These are phyloP conservation scores for Kuraishia hungarica DNA, from an alignment of 805 yeast species.

Conservation along the genomic window DNA sequence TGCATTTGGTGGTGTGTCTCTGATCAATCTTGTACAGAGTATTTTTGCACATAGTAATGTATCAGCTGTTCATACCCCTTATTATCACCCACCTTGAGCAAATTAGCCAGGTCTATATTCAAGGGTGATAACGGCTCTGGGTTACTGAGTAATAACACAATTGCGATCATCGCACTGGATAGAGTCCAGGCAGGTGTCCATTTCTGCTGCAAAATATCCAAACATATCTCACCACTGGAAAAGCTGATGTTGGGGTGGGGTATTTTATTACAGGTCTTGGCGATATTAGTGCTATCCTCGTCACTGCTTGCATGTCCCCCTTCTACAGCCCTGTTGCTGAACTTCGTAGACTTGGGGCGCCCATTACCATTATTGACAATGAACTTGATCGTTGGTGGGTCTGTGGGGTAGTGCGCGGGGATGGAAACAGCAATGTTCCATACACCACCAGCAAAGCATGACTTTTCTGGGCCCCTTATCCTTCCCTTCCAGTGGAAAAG, in stretches of 20 bases:
- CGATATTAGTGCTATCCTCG: neutral
- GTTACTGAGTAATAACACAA: conserved; percentile 45
- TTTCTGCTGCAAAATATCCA: conserved; percentile 48
- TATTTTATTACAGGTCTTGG: conserved; percentile 15
- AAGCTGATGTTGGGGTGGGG: conserved; percentile 44
- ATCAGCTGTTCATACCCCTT: conserved; percentile 33
- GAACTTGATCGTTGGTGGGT: conserved; percentile 51
- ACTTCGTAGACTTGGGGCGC: neutral
- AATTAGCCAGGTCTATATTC: conserved; percentile 60
- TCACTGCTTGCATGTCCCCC: neutral
- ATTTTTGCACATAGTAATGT: conserved; percentile 25
- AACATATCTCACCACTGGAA: conserved; percentile 60
- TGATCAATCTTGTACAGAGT: conserved; percentile 6
- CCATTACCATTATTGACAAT: conserved; percentile 6
- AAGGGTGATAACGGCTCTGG: conserved; percentile 71
- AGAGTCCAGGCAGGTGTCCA: conserved; percentile 79
- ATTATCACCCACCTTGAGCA: conserved; percentile 39
- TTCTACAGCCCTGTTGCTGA: neutral
- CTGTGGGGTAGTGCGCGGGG: conserved; percentile 42
- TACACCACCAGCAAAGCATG: conserved; percentile 42
- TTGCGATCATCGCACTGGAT: conserved; percentile 44
- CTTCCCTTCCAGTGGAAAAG: conserved; percentile 43
- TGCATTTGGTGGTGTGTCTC: too few species aligned
- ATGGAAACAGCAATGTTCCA: conserved; percentile 43
- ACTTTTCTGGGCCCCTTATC: conserved; percentile 41